Evolutionary conservation across 257 asterid genomes (phyloP), one percentile per base, ranked within the genome.

Genomic region (Nicotiana sylvestris): DNA sequence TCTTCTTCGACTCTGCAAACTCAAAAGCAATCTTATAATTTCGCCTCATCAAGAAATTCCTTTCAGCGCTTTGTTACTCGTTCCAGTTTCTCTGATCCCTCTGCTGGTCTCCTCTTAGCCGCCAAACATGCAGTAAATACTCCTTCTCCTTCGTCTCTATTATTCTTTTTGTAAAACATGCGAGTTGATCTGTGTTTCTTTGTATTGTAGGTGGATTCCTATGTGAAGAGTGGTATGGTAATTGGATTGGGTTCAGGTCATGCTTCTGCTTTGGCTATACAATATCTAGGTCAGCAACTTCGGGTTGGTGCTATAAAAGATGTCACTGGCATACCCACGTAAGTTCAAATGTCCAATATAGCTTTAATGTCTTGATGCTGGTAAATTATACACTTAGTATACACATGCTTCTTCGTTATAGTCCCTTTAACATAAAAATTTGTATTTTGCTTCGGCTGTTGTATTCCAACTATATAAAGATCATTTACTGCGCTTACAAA

Each of bases 201-300:
- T 25, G 78, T 87, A 93, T 81, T 49, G 81, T 87, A 93, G 97
- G 96, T 93, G 66, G 95, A 93, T 84, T 85, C 93, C 0, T 93
- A 86, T 84, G 96, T 92, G 80, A 88, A 92, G 88, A 88, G 80
- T 85, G 96, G 97, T 60, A 93, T 93, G 97, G 89, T 89, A 83
- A 81, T 93, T 81, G 97, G 96, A 53, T 86, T 93, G 76, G 96
- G 96, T 32, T 87, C 94, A 80, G 97, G 96, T 67, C 88, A 90
- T 4, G 94, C 96, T 86, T 93, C 97, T 53, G 66, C 84, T 37
- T 87, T 89, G 18, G 94, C 97, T 74, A 93, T 90, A 33, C 94
- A 91, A 21, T 93, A 93, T 86, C 81, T 93, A 85, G 97, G 97
- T 74, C 91, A 85, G 67, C 90, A 90, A 82, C 91, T 93, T 78